Evolutionary conservation across 352 stramenopile genomes (phyloP), one percentile per base, ranked within the genome.

Genomic region (Phytophthora constricta): DNA sequence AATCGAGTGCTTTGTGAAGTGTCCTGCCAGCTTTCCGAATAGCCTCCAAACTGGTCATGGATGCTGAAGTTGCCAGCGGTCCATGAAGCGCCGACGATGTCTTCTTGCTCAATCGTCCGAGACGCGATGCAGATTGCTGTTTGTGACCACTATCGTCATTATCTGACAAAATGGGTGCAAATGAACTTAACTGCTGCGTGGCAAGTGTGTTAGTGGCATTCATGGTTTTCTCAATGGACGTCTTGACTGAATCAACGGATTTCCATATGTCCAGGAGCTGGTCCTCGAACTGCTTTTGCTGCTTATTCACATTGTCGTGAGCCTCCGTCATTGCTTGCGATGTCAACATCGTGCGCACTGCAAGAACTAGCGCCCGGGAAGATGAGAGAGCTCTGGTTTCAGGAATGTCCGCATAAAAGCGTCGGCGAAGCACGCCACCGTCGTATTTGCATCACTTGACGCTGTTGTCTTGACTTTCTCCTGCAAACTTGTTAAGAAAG

Each of bases 241-340:
- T 59, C 16, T 70, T 70, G 19, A 76, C 57, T 3, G 50, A 58
- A 34, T 76, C 67, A 28, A 76, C 55, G n/a, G 54, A 48, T 31
- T 65, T 62, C 67, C 67, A 79, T 59, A 76, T 76, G 9, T 53
- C 61, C 34, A 70, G 8, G 9, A 76, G 59, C 26, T 76, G 68
- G 11, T 31, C 58, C 31, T 75, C 43, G 33, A 76, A 53, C 37
- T 76, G 27, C 17, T 33, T 60, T 65, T 75, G 59, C 34, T 79
- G 67, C 28, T 65, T 45, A 31, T 53, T 46, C 57, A 68, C 46
- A 13, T 48, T 70, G 25, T 63, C 49, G 22, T 68, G 68, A 14
- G 59, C 48, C 42, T 58, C 39, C 16, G 56, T 62, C 16, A 58
- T 58, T 45, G 43, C 63, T 65, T 76, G 67, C 2, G 58, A 64